Evolutionary conservation across 441 rosid species (phyloP).

Genomic region (Pelargonium fulgidum): DNA sequence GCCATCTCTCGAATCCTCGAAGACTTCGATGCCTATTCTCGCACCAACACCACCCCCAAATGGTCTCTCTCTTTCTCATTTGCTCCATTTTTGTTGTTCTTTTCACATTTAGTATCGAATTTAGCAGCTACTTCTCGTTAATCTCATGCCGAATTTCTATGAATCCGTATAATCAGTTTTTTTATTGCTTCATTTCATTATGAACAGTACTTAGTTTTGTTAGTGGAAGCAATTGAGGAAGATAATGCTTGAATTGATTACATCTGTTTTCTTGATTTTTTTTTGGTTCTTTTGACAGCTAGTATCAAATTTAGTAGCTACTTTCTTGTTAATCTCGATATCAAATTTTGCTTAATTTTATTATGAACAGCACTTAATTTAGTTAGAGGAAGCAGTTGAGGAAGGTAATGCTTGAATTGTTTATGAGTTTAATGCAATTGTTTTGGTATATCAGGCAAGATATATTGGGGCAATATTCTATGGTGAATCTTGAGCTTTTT

Average conservation of each 20-base stretch:
- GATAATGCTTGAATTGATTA: too few relatives aligned
- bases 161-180: too few relatives aligned
- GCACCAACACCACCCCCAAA: slow-evolving; percentile 77
- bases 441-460: slow-evolving; percentile 58
- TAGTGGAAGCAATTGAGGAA: neutral
- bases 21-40: slow-evolving; percentile 67
- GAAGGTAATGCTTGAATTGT: neutral
- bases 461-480: slow-evolving; percentile 80
- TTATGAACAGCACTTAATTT: too few relatives aligned
- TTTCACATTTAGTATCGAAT: neutral
- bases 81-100: neutral
- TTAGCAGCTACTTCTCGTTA: neutral
- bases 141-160: neutral
- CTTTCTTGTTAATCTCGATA: too few relatives aligned
- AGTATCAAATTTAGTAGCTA: too few relatives aligned
- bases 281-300: too few relatives aligned
- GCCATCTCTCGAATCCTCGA: slow-evolving; percentile 85
- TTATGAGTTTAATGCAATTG: neutral
- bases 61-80: slow-evolving; percentile 34
- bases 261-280: neutral
- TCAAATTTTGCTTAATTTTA: too few relatives aligned
- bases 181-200: too few relatives aligned
- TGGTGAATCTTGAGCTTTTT: slow-evolving; percentile 91
- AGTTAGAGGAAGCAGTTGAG: neutral
- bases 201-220: neutral